These are phyloP conservation scores for Lyophyllum decastes DNA, from an alignment of 768 basidiomycete genomes.

Conservation along the genomic window DNA sequence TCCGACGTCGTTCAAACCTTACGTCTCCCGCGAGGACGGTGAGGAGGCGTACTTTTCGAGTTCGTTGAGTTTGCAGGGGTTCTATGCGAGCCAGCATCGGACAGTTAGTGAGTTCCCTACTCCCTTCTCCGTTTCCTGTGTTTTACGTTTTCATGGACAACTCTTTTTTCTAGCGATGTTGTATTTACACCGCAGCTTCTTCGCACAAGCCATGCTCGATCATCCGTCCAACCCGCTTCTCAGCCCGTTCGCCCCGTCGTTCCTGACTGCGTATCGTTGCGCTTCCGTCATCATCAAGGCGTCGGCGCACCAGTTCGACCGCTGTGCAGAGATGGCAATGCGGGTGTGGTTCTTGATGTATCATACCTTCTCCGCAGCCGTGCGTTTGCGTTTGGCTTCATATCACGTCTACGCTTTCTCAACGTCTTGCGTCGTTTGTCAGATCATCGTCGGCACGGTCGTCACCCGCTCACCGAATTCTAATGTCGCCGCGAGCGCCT, in stretches of 20 bases:
- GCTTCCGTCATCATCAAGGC: constrained; percentile 54
- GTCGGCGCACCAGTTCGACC: constrained; percentile 48
- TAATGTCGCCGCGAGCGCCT: constrained; percentile 48
- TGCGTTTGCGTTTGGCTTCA: too few relatives aligned
- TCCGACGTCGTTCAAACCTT: constrained; percentile 48
- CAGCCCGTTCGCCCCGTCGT: constrained; percentile 57
- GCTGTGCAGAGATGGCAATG: constrained; percentile 48
- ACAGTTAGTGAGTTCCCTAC: constrained; percentile 60
- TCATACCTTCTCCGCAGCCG: constrained; percentile 52
- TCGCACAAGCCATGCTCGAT: constrained; percentile 58
- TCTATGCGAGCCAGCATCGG: constrained; percentile 57
- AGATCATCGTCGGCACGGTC: constrained; percentile 63
- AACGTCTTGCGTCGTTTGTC: background rate
- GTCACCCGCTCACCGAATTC: constrained; percentile 57
- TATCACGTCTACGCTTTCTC: too few relatives aligned
- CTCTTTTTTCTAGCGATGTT: constrained; percentile 48
- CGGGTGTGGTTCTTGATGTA: constrained; percentile 52
- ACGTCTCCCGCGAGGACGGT: constrained; percentile 43
- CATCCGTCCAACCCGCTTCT: constrained; percentile 53
- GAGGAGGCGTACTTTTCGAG: constrained; percentile 49
- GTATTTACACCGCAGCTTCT: constrained; percentile 58
- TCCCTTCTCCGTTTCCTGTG: background rate
- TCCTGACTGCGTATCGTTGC: constrained; percentile 54
- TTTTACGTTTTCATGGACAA: background rate
- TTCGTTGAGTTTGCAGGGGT: constrained; percentile 51